These are phyloP conservation scores for Neospora caninum DNA, from an alignment of 169 alveolate genomes.

Conservation along the genomic window DNA sequence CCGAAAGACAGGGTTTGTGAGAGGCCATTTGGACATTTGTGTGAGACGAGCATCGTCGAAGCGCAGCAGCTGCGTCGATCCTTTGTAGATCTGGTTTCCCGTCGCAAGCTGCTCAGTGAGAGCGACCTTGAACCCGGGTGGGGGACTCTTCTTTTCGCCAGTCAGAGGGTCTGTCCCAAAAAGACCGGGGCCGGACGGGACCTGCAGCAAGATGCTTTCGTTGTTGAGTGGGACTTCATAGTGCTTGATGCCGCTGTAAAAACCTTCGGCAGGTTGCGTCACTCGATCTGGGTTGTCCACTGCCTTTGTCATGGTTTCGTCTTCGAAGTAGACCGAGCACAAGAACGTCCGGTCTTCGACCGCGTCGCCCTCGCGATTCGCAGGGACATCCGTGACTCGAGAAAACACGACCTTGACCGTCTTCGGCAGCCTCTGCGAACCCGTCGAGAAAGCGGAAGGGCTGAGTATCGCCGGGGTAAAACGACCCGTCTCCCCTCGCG, in stretches of 20 bases:
- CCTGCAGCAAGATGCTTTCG: not conserved
- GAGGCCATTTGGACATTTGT: constrained; percentile 21
- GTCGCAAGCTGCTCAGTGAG: constrained; percentile 25
- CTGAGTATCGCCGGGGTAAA: not conserved
- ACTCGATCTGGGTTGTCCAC: not conserved
- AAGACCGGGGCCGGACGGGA: not conserved
- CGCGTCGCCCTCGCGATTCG: constrained; percentile 7
- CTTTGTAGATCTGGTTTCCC: constrained; percentile 29
- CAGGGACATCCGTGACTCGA: not conserved
- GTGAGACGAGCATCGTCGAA: not conserved
- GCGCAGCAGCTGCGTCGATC: not conserved
- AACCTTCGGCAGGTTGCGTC: constrained; percentile 6
- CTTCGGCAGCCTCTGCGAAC: not conserved
- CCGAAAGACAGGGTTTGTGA: not conserved
- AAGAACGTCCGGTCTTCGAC: constrained; percentile 29
- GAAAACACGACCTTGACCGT: not conserved
- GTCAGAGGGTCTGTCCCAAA: constrained; percentile 6
- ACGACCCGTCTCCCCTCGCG: not conserved
- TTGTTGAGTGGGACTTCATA: not conserved
- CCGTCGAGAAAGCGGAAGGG: not conserved
- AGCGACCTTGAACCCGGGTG: constrained; percentile 4
- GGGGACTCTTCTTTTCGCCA: not conserved
- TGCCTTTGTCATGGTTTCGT: not conserved
- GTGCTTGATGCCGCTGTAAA: constrained; percentile 15
- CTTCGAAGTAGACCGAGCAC: constrained; percentile 16